phyloP scores from a whole-genome alignment of 2,329 filamentous ascomycete species.

The Nemania diffusa region DNA sequence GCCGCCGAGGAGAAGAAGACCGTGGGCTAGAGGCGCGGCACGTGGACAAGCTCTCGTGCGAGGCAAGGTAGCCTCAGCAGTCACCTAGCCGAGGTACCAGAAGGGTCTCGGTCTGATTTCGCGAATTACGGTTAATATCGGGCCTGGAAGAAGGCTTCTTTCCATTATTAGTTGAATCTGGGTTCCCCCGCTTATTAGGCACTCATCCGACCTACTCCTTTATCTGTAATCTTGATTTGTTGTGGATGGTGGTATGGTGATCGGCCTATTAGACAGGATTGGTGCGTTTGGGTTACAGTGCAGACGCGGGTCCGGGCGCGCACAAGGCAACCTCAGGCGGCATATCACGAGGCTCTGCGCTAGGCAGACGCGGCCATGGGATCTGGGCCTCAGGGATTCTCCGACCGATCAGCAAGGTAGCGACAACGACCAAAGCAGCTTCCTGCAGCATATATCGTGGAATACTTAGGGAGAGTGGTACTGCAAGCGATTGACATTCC shows the following conservation, averaged over 20 bases:
- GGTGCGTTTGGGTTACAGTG: slow-evolving; percentile 19
- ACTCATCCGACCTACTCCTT: slow-evolving; percentile 5
- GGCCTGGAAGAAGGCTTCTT: background rate
- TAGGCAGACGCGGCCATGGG: slow-evolving; percentile 27
- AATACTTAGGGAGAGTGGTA: background rate
- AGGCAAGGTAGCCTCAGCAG: slow-evolving; percentile 22
- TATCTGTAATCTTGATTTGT: background rate
- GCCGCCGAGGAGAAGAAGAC: slow-evolving; percentile 43
- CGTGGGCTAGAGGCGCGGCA: slow-evolving; percentile 38
- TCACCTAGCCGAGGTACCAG: slow-evolving; percentile 1
- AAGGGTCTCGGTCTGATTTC: slow-evolving; percentile 25
- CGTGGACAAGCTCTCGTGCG: slow-evolving; percentile 19
- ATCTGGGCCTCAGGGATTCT: slow-evolving; percentile 1
- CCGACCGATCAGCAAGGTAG: slow-evolving; percentile 8
- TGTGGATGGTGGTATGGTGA: slow-evolving; percentile 8
- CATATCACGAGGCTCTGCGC: slow-evolving; percentile 22
- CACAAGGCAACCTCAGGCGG: slow-evolving; percentile 31
- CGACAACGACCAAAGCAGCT: slow-evolving; percentile 10
- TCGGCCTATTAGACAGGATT: background rate
- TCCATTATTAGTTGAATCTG: background rate
- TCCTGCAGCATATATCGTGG: slow-evolving; percentile 10
- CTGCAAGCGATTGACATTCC: background rate
- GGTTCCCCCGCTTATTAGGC: slow-evolving; percentile 4
- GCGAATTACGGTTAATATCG: background rate
- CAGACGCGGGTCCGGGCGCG: slow-evolving; percentile 13